Evolutionary conservation across 202 grass and related monocot species (phyloP), one percentile per base, ranked within the genome.

Genomic region (Panicum hallii): DNA sequence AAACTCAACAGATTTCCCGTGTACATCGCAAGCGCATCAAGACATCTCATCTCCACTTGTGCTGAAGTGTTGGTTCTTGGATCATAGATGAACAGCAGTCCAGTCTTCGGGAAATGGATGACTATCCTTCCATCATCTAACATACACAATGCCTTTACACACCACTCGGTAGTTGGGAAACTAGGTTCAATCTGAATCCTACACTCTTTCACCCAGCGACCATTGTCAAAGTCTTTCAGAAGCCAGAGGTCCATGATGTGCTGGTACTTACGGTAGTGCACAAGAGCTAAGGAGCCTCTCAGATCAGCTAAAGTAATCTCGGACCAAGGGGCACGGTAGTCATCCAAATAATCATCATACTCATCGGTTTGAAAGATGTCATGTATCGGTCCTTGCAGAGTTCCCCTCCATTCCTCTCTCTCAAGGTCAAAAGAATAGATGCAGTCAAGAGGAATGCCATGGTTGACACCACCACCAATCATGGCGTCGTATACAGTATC

Each of bases 171-270:
- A 16, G 6, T 38, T 12, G 5, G 26, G 60, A 63, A 63, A 45
- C 1, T 32, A 32, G 72, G 55, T 22, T 15, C 52, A 75, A 28
- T 55, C 52, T 57, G 34, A 57, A 75, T 75, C 52, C 1, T 58
- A 23, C 42, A 56, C 34, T 75, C 72, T 57, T 75, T 75, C 34
- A 57, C 72, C 72, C 72, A 75, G 72, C 41, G 34, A 11, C 19
- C 19, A 40, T 5, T 14, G 17, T 75, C 72, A 42, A 58, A 42
- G 36, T 75, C 52, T 6, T 11, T 58, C 7, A 58, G 50, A 40
- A 75, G 6, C 72, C 72, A 75, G 34, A 75, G 17, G 34, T 75
- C 72, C 58, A 62, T 62, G 23, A 30, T 13, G 11, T 6, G 23
- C 58, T 11, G 52, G 17, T 5, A 13, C 0, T 19, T 19, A 42